Base-by-base conservation (phyloP, 768 basidiomycete genomes). In the Lentinus tigrinus region DNA sequence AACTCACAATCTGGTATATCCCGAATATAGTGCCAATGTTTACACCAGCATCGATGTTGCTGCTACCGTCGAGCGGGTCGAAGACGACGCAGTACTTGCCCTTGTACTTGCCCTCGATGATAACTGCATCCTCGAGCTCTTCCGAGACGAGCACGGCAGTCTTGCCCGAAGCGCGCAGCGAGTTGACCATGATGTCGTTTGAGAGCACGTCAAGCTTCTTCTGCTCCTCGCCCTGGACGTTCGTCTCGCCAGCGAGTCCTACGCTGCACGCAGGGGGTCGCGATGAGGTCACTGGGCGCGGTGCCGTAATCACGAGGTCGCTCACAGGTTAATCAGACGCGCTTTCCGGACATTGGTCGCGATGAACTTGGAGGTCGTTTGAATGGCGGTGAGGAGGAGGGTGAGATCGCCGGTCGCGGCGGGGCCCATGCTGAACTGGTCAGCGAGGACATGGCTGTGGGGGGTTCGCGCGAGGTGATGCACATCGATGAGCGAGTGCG, bases 101-200 rank as follows among this genome's bases (percentile, higher is more conserved):
- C 72, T 81, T 87, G 72, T 89, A 75, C 61, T 77, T 78, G 52
- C 85, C 87, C 62, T 93, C 91, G 71, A 95, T 91, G 72, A 98
- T 83, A 74, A 98, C 85, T 17, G 95, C 94, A 21, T 97, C 84
- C 10, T 97, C 94, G 64, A 93, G 81, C 69, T 98, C 95, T 74
- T 99, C 97, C 17, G 94, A 95, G 61, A 99, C 94, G 65, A 99
- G 89, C 14, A 99, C 97, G 14, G 94, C 90, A 7, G 88, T 92
- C 82, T 95, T 97, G 52, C 97, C 94, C n/a, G 92, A 95, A 3
- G 95, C 95, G 40, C 93, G 85, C 34, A 99, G 84, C 47, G 95
- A 89, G 69, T 98, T 98, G 67, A 98, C 84, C 97, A 99, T 98
- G 81, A 99, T 99, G 72, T 99, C 95, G 72, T 99, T 98, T 14